Evolutionary conservation across 495 filamentous ascomycete genomes (phyloP).

Genomic region (Trypethelium eluteriae): DNA sequence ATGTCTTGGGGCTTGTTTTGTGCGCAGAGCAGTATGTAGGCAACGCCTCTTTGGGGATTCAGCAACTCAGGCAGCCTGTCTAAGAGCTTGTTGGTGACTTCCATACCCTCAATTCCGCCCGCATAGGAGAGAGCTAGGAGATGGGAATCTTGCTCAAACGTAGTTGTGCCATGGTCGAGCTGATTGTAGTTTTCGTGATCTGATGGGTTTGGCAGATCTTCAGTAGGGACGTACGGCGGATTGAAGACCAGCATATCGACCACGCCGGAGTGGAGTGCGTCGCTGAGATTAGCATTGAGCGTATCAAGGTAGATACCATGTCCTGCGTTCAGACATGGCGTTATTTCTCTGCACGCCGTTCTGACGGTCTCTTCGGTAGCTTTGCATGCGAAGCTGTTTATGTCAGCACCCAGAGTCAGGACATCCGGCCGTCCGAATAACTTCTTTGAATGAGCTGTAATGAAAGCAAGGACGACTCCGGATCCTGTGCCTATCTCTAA

Average conservation of each 20-base stretch:
- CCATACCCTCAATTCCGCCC: slow-evolving; percentile 86
- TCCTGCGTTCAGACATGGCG: background rate
- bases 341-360: slow-evolving; percentile 40
- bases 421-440: slow-evolving; percentile 69
- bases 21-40: slow-evolving; percentile 81
- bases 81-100: slow-evolving; percentile 73
- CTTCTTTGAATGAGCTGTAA: slow-evolving; percentile 59
- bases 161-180: slow-evolving; percentile 28
- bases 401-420: slow-evolving; percentile 66
- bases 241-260: slow-evolving; percentile 92
- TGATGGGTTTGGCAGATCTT: slow-evolving; percentile 51
- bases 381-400: slow-evolving; percentile 71
- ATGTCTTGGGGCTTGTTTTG: slow-evolving; percentile 78
- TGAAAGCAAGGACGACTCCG: slow-evolving; percentile 81
- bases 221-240: slow-evolving; percentile 88
- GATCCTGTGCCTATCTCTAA: slow-evolving; percentile 89
- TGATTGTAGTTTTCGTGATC: slow-evolving; percentile 27
- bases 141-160: slow-evolving; percentile 65
- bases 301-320: slow-evolving; percentile 48
- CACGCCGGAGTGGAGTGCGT: slow-evolving; percentile 45
- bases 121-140: slow-evolving; percentile 82
- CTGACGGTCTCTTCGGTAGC: slow-evolving; percentile 57
- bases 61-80: slow-evolving; percentile 56
- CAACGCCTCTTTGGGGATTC: slow-evolving; percentile 57
- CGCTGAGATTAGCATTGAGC: slow-evolving; percentile 57